Conservation (phyloP, 2,329 filamentous ascomycete genomes). For the Eutypella sp. region DNA sequence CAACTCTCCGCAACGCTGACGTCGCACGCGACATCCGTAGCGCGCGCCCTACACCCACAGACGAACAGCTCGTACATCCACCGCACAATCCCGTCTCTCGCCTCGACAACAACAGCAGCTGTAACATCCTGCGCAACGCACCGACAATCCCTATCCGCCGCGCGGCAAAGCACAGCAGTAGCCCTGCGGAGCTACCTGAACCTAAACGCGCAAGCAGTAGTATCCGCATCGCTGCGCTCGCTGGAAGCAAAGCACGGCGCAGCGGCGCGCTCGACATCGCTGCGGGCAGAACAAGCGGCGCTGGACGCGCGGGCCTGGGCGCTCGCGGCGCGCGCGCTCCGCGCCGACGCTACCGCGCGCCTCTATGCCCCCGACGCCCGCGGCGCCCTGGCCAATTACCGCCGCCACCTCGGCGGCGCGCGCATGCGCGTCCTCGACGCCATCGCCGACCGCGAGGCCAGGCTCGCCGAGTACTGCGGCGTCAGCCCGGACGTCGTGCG, state of each 20-base stretch:
- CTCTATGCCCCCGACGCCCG: conserved; percentile 38
- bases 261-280: conserved; percentile 45
- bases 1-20: conserved; percentile 48
- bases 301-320: conserved; percentile 39
- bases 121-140: conserved; percentile 25
- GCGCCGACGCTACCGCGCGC: conserved; percentile 28
- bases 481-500: conserved; percentile 20
- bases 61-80: conserved; percentile 55
- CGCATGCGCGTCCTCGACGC: conserved; percentile 40
- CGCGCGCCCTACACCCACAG: conserved; percentile 42
- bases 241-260: conserved; percentile 53
- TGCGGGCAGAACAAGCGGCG: conserved; percentile 42
- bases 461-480: conserved; percentile 48
- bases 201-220: background rate
- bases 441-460: conserved; percentile 33
- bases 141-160: conserved; percentile 33
- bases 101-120: conserved; percentile 34
- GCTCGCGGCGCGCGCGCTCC: conserved; percentile 29
- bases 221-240: conserved; percentile 30
- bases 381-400: conserved; percentile 41
- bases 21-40: conserved; percentile 41
- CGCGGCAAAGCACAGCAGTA: conserved; percentile 24
- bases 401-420: conserved; percentile 44
- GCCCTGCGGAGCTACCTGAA: background rate
- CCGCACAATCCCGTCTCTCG: conserved; percentile 48